Evolutionary conservation across 352 stramenopile genomes (phyloP), one percentile per base, ranked within the genome.

Genomic region (Bremia lactucae): DNA sequence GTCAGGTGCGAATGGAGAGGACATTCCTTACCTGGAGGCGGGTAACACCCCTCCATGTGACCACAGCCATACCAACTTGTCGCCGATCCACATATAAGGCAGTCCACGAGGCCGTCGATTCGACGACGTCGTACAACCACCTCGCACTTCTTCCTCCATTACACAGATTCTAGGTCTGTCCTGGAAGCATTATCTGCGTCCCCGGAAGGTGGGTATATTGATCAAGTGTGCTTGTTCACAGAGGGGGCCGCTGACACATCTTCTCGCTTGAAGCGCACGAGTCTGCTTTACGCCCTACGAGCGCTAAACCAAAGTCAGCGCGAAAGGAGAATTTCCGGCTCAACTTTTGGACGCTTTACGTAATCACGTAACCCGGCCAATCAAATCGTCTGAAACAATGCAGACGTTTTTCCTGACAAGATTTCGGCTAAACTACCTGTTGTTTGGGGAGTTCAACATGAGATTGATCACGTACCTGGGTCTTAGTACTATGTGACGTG

Each of bases 151-250:
- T 0, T 15, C 9, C 1, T 6, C 18, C 4, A 36, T 50, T 15
- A 36, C 20, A n/a, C n/a, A 24, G 1, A 22, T 50, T 11, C 36
- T 29, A 16, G 34, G 31, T 8, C 16, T 45, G 6, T 49, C 39
- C 11, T 53, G 43, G 34, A 50, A 59, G 16, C 0, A 45, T n/a
- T 60, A 44, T 41, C 34, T 60, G 6, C 42, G 38, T 19, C 14
- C 42, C 26, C 16, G 55, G 0, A 46, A 46, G 4, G 4, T 11
- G 2, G 39, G 41, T 4, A 21, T 52, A 0, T 59, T 11, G 48
- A 55, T 2, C 44, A 59, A 36, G 15, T 59, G 3, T 59, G 49
- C 10, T 14, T 33, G 1, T 20, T 49, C 26, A 39, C 28, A 24
- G 18, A 33, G n/a, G 24, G 3, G 13, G 36, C 2, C 13, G n/a